Conservation (phyloP, 2,329 filamentous ascomycete genomes). For the Paecilomyces variotii region DNA sequence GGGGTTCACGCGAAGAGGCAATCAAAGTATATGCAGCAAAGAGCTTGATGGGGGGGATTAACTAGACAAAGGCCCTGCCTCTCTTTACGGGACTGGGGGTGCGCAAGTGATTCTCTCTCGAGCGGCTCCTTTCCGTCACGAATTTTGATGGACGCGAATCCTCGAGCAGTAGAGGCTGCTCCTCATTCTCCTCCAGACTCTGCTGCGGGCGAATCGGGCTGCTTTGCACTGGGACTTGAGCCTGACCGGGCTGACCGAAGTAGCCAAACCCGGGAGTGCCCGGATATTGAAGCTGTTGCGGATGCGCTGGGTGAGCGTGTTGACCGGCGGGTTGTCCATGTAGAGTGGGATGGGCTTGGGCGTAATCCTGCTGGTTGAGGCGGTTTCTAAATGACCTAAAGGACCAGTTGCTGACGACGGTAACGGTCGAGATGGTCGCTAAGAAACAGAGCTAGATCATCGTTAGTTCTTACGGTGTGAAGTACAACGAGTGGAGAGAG, state of each 20-base stretch:
- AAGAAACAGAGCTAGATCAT: constrained; percentile 29
- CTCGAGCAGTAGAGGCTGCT: constrained; percentile 21
- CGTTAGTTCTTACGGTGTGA: constrained; percentile 9
- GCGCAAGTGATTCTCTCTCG: constrained; percentile 23
- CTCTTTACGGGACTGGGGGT: constrained; percentile 31
- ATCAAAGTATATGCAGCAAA: background rate
- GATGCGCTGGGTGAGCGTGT: constrained; percentile 12
- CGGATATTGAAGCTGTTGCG: constrained; percentile 18
- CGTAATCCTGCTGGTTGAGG: constrained; percentile 22
- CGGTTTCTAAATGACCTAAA: constrained; percentile 45
- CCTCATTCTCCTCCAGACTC: constrained; percentile 14
- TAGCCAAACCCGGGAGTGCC: constrained; percentile 20
- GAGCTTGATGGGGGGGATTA: background rate
- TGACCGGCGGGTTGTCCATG: constrained; percentile 15
- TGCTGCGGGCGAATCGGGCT: constrained; percentile 5
- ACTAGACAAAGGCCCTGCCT: constrained; percentile 12
- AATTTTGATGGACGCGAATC: constrained; percentile 21
- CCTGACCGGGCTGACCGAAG: constrained; percentile 12
- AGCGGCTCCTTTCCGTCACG: constrained; percentile 22
- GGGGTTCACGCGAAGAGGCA: background rate
- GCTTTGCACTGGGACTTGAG: constrained; percentile 3
- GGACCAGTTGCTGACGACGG: constrained; percentile 52
- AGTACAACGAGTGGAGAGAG: background rate
- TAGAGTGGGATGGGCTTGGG: constrained; percentile 14
- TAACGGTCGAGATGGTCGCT: constrained; percentile 37